Conservation (phyloP, 345 rosid genomes). For the Conringia planisiliqua region DNA sequence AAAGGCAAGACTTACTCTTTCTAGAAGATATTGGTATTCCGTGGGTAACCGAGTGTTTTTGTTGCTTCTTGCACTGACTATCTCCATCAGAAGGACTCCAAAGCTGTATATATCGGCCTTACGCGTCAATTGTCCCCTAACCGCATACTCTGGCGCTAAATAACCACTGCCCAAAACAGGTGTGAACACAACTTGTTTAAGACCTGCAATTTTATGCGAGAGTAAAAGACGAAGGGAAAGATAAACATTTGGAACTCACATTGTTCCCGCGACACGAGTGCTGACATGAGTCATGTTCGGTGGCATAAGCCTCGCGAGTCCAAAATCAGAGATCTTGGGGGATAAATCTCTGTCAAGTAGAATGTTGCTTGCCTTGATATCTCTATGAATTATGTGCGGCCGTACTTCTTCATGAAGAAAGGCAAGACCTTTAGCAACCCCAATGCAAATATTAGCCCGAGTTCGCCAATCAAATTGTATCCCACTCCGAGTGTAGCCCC, state of each 20-base stretch:
- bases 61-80: conserved; percentile 85
- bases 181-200: conserved; percentile 3
- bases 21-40: conserved; percentile 80
- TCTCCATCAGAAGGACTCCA: conserved; percentile 88
- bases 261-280: conserved; percentile 98
- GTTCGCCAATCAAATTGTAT: conserved; percentile 77
- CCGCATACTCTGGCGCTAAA: conserved; percentile 96
- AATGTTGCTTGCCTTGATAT: conserved; percentile 96
- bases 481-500: conserved; percentile 39
- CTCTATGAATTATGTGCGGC: conserved; percentile 84
- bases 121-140: conserved; percentile 84
- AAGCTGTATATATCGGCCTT: conserved; percentile 91
- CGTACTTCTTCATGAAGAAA: conserved; percentile 84
- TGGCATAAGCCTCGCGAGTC: conserved; percentile 93
- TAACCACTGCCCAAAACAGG: conserved; percentile 63
- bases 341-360: conserved; percentile 72
- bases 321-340: conserved; percentile 94
- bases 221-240: not conserved
- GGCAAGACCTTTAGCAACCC: conserved; percentile 80
- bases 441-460: conserved; percentile 65
- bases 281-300: conserved; percentile 82
- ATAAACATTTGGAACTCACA: conserved; percentile 49
- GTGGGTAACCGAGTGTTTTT: conserved; percentile 65
- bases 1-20: conserved; percentile 53
- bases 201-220: not conserved